Evolutionary conservation across 164 flowering plant species (phyloP).

Genomic region (Stephania cephalantha): DNA sequence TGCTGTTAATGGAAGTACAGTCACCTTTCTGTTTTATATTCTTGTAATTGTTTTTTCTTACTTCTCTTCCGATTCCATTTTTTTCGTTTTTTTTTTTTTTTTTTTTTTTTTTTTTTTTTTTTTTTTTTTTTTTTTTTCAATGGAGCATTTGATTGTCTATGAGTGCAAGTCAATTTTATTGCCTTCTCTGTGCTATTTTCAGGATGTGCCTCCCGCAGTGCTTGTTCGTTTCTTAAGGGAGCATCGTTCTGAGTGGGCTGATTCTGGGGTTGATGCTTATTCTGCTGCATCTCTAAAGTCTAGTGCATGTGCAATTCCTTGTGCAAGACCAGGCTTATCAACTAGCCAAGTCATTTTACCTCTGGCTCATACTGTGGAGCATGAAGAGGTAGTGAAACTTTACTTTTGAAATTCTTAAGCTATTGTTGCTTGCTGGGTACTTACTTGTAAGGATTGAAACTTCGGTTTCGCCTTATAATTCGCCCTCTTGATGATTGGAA

Average conservation of each 20-base stretch:
- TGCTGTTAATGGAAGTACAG: no score
- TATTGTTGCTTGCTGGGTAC: not conserved
- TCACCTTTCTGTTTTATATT: no score
- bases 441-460: no score
- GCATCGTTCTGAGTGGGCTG: constrained; percentile 92
- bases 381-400: constrained; percentile 55
- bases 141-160: not conserved
- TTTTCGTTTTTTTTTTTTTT: not conserved
- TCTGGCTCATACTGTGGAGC: constrained; percentile 71
- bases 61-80: not conserved
- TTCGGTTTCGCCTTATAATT: no score
- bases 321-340: constrained; percentile 49
- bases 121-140: not conserved
- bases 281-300: constrained; percentile 59
- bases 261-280: constrained; percentile 65
- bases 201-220: constrained; percentile 84
- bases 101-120: not conserved
- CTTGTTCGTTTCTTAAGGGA: constrained; percentile 78
- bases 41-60: not conserved
- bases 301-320: constrained; percentile 55
- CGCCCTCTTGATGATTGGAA: no score
- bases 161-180: not conserved
- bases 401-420: not conserved
- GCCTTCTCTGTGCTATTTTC: not conserved
- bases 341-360: constrained; percentile 68